Evolutionary conservation across 768 basidiomycete species (phyloP).

Genomic region (Lentinula raphanica): DNA sequence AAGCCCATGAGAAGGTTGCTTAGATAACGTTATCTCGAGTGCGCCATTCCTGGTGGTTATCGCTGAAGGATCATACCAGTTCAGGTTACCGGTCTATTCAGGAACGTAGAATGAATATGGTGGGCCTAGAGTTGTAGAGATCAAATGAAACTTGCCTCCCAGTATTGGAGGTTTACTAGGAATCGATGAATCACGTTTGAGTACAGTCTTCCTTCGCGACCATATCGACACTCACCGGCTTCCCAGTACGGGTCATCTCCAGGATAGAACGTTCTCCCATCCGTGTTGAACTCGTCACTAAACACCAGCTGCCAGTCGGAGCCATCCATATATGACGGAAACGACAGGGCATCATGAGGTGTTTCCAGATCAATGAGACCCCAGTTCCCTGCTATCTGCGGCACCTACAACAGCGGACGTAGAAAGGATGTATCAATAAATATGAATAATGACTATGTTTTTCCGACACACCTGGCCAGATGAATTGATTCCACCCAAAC

Average conservation of each 20-base stretch:
- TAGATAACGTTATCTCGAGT: conserved; percentile 66
- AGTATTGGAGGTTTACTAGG: conserved; percentile 61
- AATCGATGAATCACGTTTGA: neutral
- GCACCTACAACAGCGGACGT: neutral
- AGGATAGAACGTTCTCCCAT: conserved; percentile 50
- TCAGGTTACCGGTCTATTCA: conserved; percentile 55
- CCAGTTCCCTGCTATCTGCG: conserved; percentile 28
- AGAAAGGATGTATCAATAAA: neutral
- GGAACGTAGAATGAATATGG: neutral
- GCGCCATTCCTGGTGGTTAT: conserved; percentile 67
- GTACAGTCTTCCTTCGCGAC: neutral
- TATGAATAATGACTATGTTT: neutral
- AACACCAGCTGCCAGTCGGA: conserved; percentile 43
- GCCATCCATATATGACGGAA: conserved; percentile 31
- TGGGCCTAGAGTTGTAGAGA: no score
- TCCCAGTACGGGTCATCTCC: conserved; percentile 48
- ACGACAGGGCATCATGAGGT: conserved; percentile 35
- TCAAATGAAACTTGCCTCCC: conserved; percentile 29
- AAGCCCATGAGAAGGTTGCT: conserved; percentile 60
- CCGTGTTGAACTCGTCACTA: conserved; percentile 63
- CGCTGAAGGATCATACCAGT: conserved; percentile 72
- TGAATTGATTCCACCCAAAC: conserved; percentile 46
- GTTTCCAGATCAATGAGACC: conserved; percentile 61
- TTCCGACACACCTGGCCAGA: conserved; percentile 50
- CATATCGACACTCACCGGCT: conserved; percentile 13